Evolutionary conservation across 805 yeast genomes (phyloP).

Genomic region (Yamadazyma sp.): DNA sequence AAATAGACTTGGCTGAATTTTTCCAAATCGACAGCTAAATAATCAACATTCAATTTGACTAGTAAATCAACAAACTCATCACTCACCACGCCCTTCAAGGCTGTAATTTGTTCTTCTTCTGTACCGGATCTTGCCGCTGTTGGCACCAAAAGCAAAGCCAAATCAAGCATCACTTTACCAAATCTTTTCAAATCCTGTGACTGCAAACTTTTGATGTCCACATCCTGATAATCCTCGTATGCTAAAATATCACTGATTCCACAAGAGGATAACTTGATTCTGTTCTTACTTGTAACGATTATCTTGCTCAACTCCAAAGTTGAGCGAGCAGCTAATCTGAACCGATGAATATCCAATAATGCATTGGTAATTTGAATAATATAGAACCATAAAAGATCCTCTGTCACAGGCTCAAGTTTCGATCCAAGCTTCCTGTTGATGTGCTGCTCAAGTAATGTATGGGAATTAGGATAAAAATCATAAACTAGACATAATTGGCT

Average conservation of each 20-base stretch:
- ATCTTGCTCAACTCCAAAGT: slow-evolving; percentile 65
- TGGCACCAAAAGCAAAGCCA: slow-evolving; percentile 45
- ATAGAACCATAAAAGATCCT: slow-evolving; percentile 71
- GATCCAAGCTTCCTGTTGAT: slow-evolving; percentile 43
- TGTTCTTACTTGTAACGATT: slow-evolving; percentile 66
- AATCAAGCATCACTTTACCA: slow-evolving; percentile 59
- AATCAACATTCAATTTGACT: slow-evolving; percentile 26
- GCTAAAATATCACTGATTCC: slow-evolving; percentile 70
- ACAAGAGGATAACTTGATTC: slow-evolving; percentile 69
- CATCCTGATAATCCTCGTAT: slow-evolving; percentile 25
- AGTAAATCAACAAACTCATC: slow-evolving; percentile 47
- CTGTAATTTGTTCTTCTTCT: slow-evolving; percentile 16
- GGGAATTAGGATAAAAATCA: slow-evolving; percentile 80
- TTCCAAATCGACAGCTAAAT: slow-evolving; percentile 22
- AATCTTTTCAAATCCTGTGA: slow-evolving; percentile 55
- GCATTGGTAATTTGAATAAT: slow-evolving; percentile 75
- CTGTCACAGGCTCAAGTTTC: slow-evolving; percentile 54
- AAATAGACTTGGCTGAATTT: slow-evolving; percentile 26
- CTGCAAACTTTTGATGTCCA: slow-evolving; percentile 34
- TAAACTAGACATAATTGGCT: slow-evolving; percentile 70
- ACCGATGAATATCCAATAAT: slow-evolving; percentile 60
- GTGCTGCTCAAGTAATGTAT: slow-evolving; percentile 70
- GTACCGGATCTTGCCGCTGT: slow-evolving; percentile 20
- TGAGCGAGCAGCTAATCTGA: slow-evolving; percentile 61
- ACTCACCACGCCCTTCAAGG: slow-evolving; percentile 28